Evolutionary conservation across 2,329 filamentous ascomycete genomes (phyloP), one percentile per base, ranked within the genome.

Genomic region (Neonectria ditissima): DNA sequence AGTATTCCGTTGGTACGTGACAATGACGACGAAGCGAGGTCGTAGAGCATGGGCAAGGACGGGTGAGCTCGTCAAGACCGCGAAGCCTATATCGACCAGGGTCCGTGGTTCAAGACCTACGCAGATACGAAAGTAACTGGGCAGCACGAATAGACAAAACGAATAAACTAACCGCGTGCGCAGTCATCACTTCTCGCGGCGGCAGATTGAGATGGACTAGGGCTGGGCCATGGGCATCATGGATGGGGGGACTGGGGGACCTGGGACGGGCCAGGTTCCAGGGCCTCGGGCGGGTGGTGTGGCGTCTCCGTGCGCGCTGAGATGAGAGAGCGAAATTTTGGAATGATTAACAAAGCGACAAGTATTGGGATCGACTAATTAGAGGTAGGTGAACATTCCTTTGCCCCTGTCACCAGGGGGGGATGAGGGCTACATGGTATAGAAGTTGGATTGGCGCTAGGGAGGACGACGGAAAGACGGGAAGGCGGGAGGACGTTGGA

Each of bases 251-350:
- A 24, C 18, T 3, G 11, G 20, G 43, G 22, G 16, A 14, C 24
- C 24, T 45, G 5, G 20, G 5, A 20, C 24, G 14, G 44, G 24
- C 44, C 14, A 47, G 24, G 44, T 30, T 48, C 24, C 26, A 13
- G 45, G 45, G 45, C 16, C n/a, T 26, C 13, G 45, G 11, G 9
- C 45, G 26, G 26, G 34, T n/a, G 34, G 5, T 5, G 44, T 28
- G 44, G 45, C 45, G 45, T 48, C 24, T 26, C 26, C 24, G 45
- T 48, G 45, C 45, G 45, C n/a, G 26, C 16, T 48, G 26, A 48
- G n/a, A 13, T 18, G 14, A 26, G 16, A n/a, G 24, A 47, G 14
- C n/a, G n/a, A 16, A 32, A 32, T 13, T 13, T 32, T 32, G 8
- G 30, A 32, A 32, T 32, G 28, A n/a, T 7, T 47, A 24, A 28